Evolutionary conservation across 306 rosid species (phyloP).

Genomic region (Elaeagnus macrophylla): DNA sequence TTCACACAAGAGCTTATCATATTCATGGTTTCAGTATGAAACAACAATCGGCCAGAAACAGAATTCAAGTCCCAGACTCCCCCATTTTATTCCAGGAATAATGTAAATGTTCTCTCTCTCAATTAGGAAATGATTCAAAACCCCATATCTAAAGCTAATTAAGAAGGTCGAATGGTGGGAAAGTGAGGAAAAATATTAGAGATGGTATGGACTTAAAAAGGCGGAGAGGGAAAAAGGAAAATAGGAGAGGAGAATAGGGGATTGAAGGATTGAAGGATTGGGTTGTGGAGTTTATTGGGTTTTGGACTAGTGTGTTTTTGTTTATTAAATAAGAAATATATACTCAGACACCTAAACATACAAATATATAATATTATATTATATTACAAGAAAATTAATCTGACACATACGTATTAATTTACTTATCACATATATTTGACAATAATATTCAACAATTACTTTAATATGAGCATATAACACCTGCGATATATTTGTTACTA

Average conservation of each 20-base stretch:
- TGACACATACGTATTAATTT: too few species aligned
- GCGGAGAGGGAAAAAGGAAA: conserved; percentile 5
- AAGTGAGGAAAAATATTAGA: neutral
- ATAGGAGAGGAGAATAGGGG: neutral
- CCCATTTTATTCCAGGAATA: conserved; percentile 23
- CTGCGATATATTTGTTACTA: too few species aligned
- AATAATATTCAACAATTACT: too few species aligned
- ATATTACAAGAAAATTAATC: too few species aligned
- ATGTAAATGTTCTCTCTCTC: neutral
- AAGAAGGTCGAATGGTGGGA: conserved; percentile 2
- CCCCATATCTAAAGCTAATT: conserved; percentile 24
- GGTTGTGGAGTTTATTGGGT: conserved; percentile 48
- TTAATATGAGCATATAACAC: too few species aligned
- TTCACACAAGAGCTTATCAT: conserved; percentile 28
- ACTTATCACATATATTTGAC: too few species aligned
- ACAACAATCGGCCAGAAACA: conserved; percentile 8
- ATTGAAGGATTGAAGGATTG: conserved; percentile 29
- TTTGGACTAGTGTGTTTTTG: too few species aligned
- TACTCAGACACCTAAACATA: too few species aligned
- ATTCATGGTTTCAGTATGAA: conserved; percentile 16
- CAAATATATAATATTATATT: too few species aligned
- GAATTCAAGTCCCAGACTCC: conserved; percentile 23
- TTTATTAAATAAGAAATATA: too few species aligned
- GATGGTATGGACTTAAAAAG: conserved; percentile 22
- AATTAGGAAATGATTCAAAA: conserved; percentile 15